A percentile compares a stretch with the other conserved stretches of the same genome.
Conservation (phyloP, 495 filamentous ascomycete species). For the Daldinia bambusicola region DNA sequence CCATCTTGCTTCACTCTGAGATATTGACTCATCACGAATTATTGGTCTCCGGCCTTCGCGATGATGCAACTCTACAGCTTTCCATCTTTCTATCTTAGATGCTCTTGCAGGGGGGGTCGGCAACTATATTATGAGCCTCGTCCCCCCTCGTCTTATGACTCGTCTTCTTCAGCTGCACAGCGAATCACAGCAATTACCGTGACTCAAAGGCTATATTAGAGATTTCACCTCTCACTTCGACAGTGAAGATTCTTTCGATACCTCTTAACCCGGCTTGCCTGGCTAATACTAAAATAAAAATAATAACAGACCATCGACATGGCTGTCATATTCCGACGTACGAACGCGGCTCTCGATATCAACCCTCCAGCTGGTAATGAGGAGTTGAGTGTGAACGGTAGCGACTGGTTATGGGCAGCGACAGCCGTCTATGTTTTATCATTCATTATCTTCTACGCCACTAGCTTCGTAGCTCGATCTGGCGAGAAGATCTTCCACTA, state of each 20-base stretch:
- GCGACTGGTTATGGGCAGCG: slow-evolving; percentile 60
- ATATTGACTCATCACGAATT: slow-evolving; percentile 40
- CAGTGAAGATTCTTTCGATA: slow-evolving; percentile 10
- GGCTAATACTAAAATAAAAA: slow-evolving; percentile 10
- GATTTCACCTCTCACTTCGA: slow-evolving; percentile 26
- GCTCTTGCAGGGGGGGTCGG: slow-evolving; percentile 9
- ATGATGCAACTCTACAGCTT: slow-evolving; percentile 32
- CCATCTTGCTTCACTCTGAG: slow-evolving; percentile 19
- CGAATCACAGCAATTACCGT: slow-evolving; percentile 38
- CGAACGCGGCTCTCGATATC: slow-evolving; percentile 56
- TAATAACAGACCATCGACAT: slow-evolving; percentile 27
- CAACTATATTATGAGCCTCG: slow-evolving; percentile 40
- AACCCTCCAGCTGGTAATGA: slow-evolving; percentile 56
- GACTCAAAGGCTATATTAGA: slow-evolving; percentile 37
- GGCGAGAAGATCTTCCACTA: slow-evolving; percentile 66
- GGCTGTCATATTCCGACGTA: slow-evolving; percentile 47
- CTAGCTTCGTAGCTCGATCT: slow-evolving; percentile 52
- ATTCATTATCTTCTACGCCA: slow-evolving; percentile 51
- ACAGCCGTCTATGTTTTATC: slow-evolving; percentile 56
- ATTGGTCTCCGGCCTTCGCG: slow-evolving; percentile 32
- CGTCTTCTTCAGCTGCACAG: slow-evolving; percentile 25
- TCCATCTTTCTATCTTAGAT: slow-evolving; percentile 37
- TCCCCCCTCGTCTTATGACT: slow-evolving; percentile 27
- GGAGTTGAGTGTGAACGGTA: slow-evolving; percentile 55
- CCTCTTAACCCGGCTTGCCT: not conserved